Evolutionary conservation across 345 rosid genomes (phyloP).

Genomic region (Sisymbrium altissimum): DNA sequence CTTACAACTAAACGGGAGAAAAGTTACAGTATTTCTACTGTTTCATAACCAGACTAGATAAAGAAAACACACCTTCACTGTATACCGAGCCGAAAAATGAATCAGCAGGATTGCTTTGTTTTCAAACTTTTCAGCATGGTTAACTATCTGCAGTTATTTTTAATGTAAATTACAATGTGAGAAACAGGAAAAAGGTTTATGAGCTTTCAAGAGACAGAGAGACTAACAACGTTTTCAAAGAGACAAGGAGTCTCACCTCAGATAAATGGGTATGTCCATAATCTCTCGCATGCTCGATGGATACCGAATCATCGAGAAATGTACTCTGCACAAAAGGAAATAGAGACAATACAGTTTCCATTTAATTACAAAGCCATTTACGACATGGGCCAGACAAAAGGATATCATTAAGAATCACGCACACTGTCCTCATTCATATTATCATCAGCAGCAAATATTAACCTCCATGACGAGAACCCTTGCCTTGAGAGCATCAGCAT

Average conservation of each 20-base stretch:
- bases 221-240: background rate
- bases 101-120: constrained; percentile 85
- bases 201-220: background rate
- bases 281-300: constrained; percentile 83
- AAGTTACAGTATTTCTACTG: background rate
- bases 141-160: constrained; percentile 53
- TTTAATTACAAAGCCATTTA: constrained; percentile 6
- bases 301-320: constrained; percentile 58
- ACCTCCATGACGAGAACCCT: constrained; percentile 93
- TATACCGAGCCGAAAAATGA: constrained; percentile 91
- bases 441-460: constrained; percentile 22
- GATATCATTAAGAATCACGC: background rate
- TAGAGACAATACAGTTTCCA: background rate
- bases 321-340: constrained; percentile 58
- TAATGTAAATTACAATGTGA: background rate
- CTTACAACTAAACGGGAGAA: background rate
- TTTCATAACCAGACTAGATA: background rate
- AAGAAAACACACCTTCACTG: constrained; percentile 52
- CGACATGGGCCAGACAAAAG: background rate
- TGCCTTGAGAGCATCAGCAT: constrained; percentile 72
- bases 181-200: background rate
- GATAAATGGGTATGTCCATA: constrained; percentile 86
- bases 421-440: constrained; percentile 6
- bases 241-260: constrained; percentile 48
- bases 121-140: constrained; percentile 60